Base-by-base conservation (phyloP, 352 stramenopile genomes). In the Globisporangium acanthophoron region DNA sequence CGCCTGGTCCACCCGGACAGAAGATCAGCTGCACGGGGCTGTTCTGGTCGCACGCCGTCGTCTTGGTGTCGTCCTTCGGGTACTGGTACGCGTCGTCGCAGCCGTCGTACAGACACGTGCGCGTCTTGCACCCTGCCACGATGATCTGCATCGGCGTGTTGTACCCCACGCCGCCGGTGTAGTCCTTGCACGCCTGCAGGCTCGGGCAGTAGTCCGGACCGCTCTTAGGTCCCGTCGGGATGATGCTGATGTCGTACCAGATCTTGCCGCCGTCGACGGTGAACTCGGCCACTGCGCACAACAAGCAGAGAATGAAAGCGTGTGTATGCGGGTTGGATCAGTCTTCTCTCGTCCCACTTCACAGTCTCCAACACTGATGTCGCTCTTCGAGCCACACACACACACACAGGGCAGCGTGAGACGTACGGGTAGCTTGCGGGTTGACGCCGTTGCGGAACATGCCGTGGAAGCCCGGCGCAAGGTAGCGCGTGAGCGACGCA, bases 171-270 rank as follows among this genome's bases (percentile, higher is more conserved):
- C 73, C 78, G 9, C 81, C 81, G 0, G 78, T 91, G 21, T 71
- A 31, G 20, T 64, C 61, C 73, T 89, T 88, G 59, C 81, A 92
- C 0, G 37, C 69, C 13, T 66, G 59, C 5, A 88, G 62, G 54
- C 64, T 87, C 0, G 31, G 3, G 59, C 81, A 92, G 56, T 84
- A 78, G 11, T 73, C 70, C 0, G 81, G 80, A 27, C 24, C 24
- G 24, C 74, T 86, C 53, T 76, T 78, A 8, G 57, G 44, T 6
- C 81, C 77, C 1, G 81, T 89, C 0, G 82, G 79, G 62, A 92
- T 89, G 67, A 79, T 85, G 40, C 76, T 88, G 59, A 92, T 92
- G 55, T 90, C 82, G 44, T 62, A 80, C 78, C 82, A 90, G 27
- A 63, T 58, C 59, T 66, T 80, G 37, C 67, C 72, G 39, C 70